These are phyloP conservation scores for Aspergillus cristatus DNA, from an alignment of 495 filamentous ascomycete species.

Conservation along the genomic window DNA sequence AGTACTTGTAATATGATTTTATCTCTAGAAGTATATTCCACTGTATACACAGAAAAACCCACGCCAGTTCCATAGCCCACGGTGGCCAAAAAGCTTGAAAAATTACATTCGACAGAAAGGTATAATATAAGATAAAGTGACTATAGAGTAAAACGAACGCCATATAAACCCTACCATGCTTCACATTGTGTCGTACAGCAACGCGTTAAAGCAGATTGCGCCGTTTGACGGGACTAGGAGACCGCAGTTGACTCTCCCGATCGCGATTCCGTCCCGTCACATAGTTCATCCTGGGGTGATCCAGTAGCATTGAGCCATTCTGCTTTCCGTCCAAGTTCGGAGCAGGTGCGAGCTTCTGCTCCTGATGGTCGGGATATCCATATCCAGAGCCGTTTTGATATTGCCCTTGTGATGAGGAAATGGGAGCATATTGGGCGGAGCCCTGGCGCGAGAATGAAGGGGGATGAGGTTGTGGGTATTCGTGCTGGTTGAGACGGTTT, in stretches of 20 bases:
- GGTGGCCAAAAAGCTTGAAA: no score
- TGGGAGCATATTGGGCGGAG: constrained; percentile 15
- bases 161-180: no score
- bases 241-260: constrained; percentile 25
- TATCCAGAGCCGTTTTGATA: constrained; percentile 19
- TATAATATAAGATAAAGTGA: no score
- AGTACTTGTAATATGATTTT: no score
- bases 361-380: constrained; percentile 18
- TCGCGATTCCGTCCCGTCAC: constrained; percentile 29
- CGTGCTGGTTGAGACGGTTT: constrained; percentile 26
- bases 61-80: no score
- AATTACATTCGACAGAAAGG: no score
- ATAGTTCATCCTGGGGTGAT: constrained; percentile 23
- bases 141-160: no score
- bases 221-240: constrained; percentile 32
- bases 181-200: no score
- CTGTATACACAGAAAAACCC: no score
- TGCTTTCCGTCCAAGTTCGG: constrained; percentile 16
- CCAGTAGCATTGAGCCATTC: constrained; percentile 27
- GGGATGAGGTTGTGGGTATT: constrained; percentile 19
- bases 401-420: constrained; percentile 13
- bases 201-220: constrained; percentile 15
- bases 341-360: constrained; percentile 6
- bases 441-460: constrained; percentile 14
- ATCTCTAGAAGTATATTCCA: no score